A percentile compares a stretch with the other conserved stretches of the same genome.
Conservation (phyloP, 768 basidiomycete species). For the Amanita thiersii region DNA sequence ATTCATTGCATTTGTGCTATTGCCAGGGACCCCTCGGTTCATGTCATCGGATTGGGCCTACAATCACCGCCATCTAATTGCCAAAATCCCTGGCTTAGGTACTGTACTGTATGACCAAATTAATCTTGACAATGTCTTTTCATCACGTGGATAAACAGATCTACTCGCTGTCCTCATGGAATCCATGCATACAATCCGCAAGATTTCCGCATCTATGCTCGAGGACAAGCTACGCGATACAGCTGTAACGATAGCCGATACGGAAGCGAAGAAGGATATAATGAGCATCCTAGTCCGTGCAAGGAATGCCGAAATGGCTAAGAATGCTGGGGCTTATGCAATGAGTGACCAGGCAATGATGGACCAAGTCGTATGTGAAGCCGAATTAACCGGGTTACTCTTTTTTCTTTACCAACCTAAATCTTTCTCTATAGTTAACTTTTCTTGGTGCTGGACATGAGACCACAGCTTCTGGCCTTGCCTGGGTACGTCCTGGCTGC, state of each 20-base stretch:
- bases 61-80: slow-evolving; percentile 24
- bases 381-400: too few relatives aligned
- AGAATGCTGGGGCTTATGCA: slow-evolving; percentile 24
- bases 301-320: slow-evolving; percentile 26
- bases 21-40: slow-evolving; percentile 28
- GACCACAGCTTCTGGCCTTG: slow-evolving; percentile 38
- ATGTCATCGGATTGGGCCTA: slow-evolving; percentile 28
- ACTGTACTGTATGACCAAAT: slow-evolving; percentile 3
- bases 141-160: slow-evolving; percentile 12
- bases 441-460: slow-evolving; percentile 40
- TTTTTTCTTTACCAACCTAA: too few relatives aligned
- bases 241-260: slow-evolving; percentile 23
- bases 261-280: slow-evolving; percentile 37
- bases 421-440: slow-evolving; percentile 32
- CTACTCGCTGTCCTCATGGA: slow-evolving; percentile 21
- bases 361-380: slow-evolving; percentile 43
- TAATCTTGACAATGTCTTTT: background rate
- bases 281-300: slow-evolving; percentile 44
- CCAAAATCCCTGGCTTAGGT: slow-evolving; percentile 16
- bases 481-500: slow-evolving; percentile 29
- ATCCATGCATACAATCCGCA: slow-evolving; percentile 33
- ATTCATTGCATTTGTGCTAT: slow-evolving; percentile 23
- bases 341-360: slow-evolving; percentile 43
- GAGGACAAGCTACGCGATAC: slow-evolving; percentile 31
- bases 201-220: slow-evolving; percentile 31